Conservation (phyloP, 441 rosid species). For the Populus tomentosa region DNA sequence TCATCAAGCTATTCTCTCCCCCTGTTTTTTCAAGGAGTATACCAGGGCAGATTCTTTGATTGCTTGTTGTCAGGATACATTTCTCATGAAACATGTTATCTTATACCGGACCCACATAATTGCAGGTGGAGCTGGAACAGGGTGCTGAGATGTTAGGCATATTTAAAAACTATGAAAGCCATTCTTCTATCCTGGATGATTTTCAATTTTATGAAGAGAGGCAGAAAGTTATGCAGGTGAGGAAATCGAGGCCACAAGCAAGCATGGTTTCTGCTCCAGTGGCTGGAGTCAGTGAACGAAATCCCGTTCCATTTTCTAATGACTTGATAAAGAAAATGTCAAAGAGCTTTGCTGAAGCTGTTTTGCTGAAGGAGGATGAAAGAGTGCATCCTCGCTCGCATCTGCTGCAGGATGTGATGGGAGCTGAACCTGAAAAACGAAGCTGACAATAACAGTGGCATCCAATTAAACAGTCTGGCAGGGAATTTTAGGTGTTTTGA, state of each 20-base stretch:
- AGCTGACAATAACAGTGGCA: slow-evolving; percentile 7
- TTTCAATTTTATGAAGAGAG: slow-evolving; percentile 77
- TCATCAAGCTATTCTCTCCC: neutral
- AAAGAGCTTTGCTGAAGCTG: slow-evolving; percentile 57
- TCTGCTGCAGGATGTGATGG: slow-evolving; percentile 7
- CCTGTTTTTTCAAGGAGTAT: neutral
- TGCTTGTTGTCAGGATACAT: neutral
- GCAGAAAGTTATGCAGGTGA: slow-evolving; percentile 69
- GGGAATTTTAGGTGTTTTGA: slow-evolving; percentile 4
- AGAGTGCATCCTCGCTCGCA: neutral
- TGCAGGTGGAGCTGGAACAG: slow-evolving; percentile 64
- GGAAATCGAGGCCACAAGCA: slow-evolving; percentile 47
- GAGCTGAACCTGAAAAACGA: slow-evolving; percentile 13
- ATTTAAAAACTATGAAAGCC: slow-evolving; percentile 50
- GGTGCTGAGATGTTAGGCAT: slow-evolving; percentile 76
- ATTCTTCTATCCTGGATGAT: slow-evolving; percentile 74
- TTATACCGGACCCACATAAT: neutral
- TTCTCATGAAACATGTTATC: neutral
- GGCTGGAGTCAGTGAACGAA: slow-evolving; percentile 17
- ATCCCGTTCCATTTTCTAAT: slow-evolving; percentile 28
- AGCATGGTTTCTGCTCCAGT: slow-evolving; percentile 13
- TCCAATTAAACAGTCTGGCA: slow-evolving; percentile 2
- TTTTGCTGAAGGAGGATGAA: slow-evolving; percentile 35
- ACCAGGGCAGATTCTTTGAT: neutral
- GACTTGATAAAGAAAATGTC: slow-evolving; percentile 43